Evolutionary conservation across 163 green algal genomes (phyloP).

Genomic region (Botryococcus braunii): DNA sequence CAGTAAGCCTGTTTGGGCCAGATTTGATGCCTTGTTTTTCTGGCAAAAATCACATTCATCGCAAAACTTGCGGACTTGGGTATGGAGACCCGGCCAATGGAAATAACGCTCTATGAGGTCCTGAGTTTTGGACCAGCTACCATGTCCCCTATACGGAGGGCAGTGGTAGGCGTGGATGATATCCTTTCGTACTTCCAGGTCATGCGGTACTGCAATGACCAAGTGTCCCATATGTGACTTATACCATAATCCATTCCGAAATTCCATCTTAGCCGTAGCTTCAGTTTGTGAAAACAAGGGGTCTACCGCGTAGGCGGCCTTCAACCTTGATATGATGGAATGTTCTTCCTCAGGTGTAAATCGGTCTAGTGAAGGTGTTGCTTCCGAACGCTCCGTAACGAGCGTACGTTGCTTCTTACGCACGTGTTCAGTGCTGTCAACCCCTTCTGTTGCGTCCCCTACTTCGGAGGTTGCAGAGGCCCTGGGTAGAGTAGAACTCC

Average conservation of each 20-base stretch:
- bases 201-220: conserved; percentile 10
- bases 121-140: conserved; percentile 1
- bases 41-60: conserved; percentile 23
- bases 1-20: conserved; percentile 9
- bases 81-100: conserved; percentile 39
- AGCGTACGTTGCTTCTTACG: too few species aligned
- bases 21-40: conserved; percentile 15
- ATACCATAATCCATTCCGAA: conserved; percentile 10
- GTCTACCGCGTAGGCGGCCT: too few species aligned
- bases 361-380: too few species aligned
- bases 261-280: neutral
- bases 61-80: conserved; percentile 11
- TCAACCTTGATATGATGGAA: too few species aligned
- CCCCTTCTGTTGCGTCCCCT: too few species aligned
- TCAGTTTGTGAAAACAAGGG: too few species aligned
- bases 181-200: neutral
- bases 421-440: too few species aligned
- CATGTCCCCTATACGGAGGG: conserved; percentile 12
- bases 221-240: too few species aligned
- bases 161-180: conserved; percentile 6
- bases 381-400: too few species aligned
- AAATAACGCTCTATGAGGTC: conserved; percentile 12
- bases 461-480: too few species aligned
- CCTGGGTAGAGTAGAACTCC: too few species aligned
- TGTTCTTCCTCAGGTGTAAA: too few species aligned